Evolutionary conservation across 2,329 filamentous ascomycete species (phyloP).

Genomic region (Mariannaea elegans): DNA sequence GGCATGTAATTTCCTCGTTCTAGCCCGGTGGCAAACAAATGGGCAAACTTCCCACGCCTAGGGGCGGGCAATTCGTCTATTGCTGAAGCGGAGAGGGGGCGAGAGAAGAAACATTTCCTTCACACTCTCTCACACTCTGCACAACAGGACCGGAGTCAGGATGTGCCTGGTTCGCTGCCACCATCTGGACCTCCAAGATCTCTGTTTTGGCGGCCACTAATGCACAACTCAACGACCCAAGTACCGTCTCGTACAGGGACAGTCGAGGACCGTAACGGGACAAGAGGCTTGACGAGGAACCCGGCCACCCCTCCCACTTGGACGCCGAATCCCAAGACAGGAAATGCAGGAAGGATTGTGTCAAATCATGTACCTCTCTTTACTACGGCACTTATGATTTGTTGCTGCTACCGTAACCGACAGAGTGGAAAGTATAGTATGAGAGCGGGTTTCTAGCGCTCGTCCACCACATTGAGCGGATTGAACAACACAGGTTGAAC

Average conservation of each 20-base stretch:
- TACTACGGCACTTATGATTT: constrained; percentile 22
- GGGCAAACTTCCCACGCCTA: constrained; percentile 30
- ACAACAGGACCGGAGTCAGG: constrained; percentile 23
- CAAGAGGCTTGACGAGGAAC: constrained; percentile 28
- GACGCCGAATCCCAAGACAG: constrained; percentile 28
- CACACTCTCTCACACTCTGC: constrained; percentile 19
- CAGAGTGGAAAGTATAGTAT: constrained; percentile 32
- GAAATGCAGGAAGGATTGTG: constrained; percentile 29
- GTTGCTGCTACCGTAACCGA: constrained; percentile 25
- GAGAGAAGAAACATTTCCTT: constrained; percentile 19
- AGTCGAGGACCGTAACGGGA: constrained; percentile 27
- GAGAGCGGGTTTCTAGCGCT: constrained; percentile 30
- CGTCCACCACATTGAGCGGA: constrained; percentile 35
- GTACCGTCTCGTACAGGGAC: constrained; percentile 35
- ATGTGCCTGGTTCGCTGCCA: constrained; percentile 42
- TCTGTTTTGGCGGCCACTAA: constrained; percentile 46
- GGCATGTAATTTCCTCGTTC: constrained; percentile 35
- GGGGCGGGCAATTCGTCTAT: constrained; percentile 37
- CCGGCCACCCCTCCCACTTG: constrained; percentile 26
- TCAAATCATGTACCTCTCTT: constrained; percentile 29
- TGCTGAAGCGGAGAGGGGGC: constrained; percentile 27
- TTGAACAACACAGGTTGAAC: constrained; percentile 34
- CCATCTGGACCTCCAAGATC: constrained; percentile 44
- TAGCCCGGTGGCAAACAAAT: constrained; percentile 41
- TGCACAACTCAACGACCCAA: constrained; percentile 39